Percentiles rank a stretch among this genome's conserved stretches.
Evolutionary conservation across 2,329 filamentous ascomycete genomes (phyloP).

Genomic region (Fusarium circinatum): DNA sequence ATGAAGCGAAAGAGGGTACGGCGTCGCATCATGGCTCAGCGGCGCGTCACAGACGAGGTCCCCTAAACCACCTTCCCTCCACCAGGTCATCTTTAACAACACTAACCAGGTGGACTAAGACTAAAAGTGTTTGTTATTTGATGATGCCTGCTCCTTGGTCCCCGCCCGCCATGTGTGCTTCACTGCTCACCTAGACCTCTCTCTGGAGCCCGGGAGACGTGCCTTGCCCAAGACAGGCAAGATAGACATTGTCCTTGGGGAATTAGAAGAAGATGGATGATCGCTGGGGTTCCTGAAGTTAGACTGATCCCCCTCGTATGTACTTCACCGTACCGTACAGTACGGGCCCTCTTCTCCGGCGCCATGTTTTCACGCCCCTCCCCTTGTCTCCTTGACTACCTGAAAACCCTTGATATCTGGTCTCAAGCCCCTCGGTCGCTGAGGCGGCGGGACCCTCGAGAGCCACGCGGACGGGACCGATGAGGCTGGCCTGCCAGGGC

Average conservation of each 20-base stretch:
- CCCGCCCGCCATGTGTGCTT: constrained; percentile 27
- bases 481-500: constrained; percentile 37
- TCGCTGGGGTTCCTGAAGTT: constrained; percentile 18
- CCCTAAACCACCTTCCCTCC: constrained; percentile 12
- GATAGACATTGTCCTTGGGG: background rate
- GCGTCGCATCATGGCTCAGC: constrained; percentile 25
- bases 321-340: background rate
- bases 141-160: background rate
- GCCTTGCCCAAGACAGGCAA: background rate
- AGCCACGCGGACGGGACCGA: constrained; percentile 40
- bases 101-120: background rate
- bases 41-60: constrained; percentile 25
- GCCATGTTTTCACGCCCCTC: constrained; percentile 18
- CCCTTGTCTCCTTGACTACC: background rate
- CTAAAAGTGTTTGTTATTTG: background rate
- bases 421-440: constrained; percentile 21
- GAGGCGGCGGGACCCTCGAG: constrained; percentile 26
- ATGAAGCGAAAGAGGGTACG: constrained; percentile 19
- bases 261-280: constrained; percentile 15
- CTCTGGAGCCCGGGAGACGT: background rate
- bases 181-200: background rate
- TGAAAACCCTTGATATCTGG: constrained; percentile 21
- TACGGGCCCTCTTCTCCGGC: constrained; percentile 31
- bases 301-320: constrained; percentile 5
- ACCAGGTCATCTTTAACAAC: background rate